phyloP scores from a whole-genome alignment of 208 protist genomes.

The Wallacemonas collosoma region DNA sequence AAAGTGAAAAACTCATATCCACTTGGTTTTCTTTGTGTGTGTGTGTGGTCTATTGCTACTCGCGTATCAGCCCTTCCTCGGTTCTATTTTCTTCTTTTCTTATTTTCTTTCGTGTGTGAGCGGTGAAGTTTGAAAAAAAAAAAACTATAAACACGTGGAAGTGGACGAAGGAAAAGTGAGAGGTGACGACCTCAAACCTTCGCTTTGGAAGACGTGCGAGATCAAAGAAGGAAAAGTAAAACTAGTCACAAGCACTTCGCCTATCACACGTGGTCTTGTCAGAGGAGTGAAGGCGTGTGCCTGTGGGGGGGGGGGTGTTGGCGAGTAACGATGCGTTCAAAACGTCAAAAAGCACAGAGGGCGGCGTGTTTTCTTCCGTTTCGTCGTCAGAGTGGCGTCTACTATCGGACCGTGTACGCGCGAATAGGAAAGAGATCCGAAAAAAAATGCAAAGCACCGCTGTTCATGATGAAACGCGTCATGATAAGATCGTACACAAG shows the following conservation, averaged over 20 bases:
- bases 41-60: background rate
- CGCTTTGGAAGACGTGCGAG: background rate
- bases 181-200: background rate
- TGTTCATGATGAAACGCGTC: too few relatives aligned
- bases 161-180: background rate
- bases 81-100: too few relatives aligned
- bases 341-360: too few relatives aligned
- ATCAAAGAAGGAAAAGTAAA: too few relatives aligned
- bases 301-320: too few relatives aligned
- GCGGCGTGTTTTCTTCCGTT: too few relatives aligned
- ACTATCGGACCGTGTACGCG: background rate
- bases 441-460: background rate
- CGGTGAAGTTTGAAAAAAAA: background rate
- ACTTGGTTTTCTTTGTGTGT: background rate
- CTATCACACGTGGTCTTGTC: too few relatives aligned
- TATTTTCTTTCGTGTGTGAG: too few relatives aligned
- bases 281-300: too few relatives aligned
- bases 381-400: background rate
- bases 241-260: too few relatives aligned
- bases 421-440: conserved; percentile 7
- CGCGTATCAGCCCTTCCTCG: too few relatives aligned
- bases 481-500: background rate
- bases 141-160: background rate
- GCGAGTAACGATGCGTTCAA: too few relatives aligned
- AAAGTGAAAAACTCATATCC: conserved; percentile 8